Conservation (phyloP, 495 filamentous ascomycete genomes). For the Penicillium coprophilum region DNA sequence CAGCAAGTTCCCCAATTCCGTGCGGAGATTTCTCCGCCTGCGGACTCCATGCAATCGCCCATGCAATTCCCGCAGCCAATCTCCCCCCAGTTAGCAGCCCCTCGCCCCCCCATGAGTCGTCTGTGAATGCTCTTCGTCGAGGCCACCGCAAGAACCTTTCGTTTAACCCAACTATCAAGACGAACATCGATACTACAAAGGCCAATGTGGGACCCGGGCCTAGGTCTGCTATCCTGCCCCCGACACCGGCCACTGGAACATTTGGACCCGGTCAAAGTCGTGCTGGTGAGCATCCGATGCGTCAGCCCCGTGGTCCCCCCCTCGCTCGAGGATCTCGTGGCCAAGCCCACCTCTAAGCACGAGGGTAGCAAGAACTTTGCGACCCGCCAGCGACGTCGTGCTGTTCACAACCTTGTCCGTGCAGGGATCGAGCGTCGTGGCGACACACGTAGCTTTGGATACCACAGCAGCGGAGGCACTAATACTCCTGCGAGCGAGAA, state of each 20-base stretch:
- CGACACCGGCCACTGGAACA: constrained; percentile 78
- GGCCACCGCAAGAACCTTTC: constrained; percentile 91
- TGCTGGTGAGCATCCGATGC: constrained; percentile 89
- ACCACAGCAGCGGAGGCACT: constrained; percentile 66
- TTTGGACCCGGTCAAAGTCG: constrained; percentile 93
- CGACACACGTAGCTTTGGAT: constrained; percentile 57
- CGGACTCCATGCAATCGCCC: constrained; percentile 53
- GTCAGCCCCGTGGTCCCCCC: constrained; percentile 94
- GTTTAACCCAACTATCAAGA: constrained; percentile 61
- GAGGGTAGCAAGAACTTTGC: constrained; percentile 99
- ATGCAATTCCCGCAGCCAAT: constrained; percentile 41
- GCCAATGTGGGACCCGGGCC: constrained; percentile 60
- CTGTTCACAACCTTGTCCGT: constrained; percentile 85
- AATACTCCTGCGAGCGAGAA: constrained; percentile 89
- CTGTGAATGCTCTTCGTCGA: constrained; percentile 82
- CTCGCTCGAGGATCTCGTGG: constrained; percentile 83
- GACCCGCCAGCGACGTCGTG: constrained; percentile 86
- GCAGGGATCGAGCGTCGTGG: constrained; percentile 84
- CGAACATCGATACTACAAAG: constrained; percentile 58
- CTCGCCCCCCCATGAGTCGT: constrained; percentile 59
- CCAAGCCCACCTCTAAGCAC: constrained; percentile 88
- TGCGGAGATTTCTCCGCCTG: constrained; percentile 79
- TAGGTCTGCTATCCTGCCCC: constrained; percentile 73
- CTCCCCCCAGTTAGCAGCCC: constrained; percentile 71
- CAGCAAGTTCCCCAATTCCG: constrained; percentile 61